Conservation (phyloP, 129 eudicot genomes). For the Chrysanthemum makinoi region DNA sequence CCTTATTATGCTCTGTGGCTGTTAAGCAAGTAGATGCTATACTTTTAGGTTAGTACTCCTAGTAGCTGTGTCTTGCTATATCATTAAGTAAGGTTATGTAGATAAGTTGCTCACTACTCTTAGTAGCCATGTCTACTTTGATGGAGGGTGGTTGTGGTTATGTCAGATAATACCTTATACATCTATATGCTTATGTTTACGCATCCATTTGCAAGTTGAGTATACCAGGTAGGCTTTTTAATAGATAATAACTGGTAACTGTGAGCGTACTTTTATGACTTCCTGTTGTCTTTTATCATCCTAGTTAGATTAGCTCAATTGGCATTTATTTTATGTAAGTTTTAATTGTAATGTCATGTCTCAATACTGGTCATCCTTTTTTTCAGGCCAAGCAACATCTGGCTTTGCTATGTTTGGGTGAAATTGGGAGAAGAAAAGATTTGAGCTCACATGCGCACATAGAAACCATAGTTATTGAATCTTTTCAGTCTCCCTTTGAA, state of each 20-base stretch:
- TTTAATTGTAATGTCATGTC: background rate
- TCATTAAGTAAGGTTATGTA: too few relatives aligned
- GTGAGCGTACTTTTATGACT: too few relatives aligned
- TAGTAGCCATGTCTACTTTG: background rate
- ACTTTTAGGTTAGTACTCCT: background rate
- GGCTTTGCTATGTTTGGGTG: constrained; percentile 94
- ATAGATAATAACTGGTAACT: too few relatives aligned
- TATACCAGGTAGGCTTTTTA: too few relatives aligned
- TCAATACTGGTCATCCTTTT: constrained; percentile 6
- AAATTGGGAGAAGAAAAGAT: constrained; percentile 96
- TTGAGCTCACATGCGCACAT: constrained; percentile 84
- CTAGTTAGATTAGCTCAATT: too few relatives aligned
- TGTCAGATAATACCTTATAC: too few relatives aligned
- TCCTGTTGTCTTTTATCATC: too few relatives aligned
- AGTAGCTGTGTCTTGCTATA: too few relatives aligned
- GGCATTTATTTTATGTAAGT: background rate
- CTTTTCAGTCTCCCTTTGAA: constrained; percentile 97
- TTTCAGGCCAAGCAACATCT: constrained; percentile 86
- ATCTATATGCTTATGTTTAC: too few relatives aligned
- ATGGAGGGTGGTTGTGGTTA: background rate
- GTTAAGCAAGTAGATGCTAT: background rate
- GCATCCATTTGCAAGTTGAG: too few relatives aligned
- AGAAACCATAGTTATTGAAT: constrained; percentile 88
- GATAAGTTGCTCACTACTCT: too few relatives aligned
- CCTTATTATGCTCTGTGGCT: background rate